Base-by-base conservation (phyloP, 805 yeast species). In the Wickerhamiella domercqiae region DNA sequence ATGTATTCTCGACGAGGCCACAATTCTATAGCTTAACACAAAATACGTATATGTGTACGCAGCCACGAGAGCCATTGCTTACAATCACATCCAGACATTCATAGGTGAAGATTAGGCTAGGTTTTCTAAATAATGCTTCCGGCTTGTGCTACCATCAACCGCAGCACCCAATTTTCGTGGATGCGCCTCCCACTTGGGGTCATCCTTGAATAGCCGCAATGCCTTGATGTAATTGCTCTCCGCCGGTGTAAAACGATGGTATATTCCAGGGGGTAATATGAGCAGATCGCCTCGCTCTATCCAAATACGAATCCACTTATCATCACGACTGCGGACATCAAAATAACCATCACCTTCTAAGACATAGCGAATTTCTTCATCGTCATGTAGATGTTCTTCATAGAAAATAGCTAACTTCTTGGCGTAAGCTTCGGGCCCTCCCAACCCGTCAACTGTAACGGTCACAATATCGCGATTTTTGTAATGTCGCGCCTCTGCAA, bases 361-460 rank as follows among this genome's bases (percentile, higher is more conserved):
- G 37, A 84, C 73, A 59, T 84, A 87, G 47, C 98, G 66, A 54
- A 87, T 87, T 62, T 87, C 98, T 60, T 87, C 98, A 55, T 87
- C 98, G 55, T 87, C 97, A 55, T 87, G 98, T 38, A 83, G 65
- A 57, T 87, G 98, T 53, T 87, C 95, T 34, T 68, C 63, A 61
- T 74, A 81, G 57, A 86, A 84, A 31, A 60, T 67, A 44, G 69
- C 64, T 56, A 87, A 64, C 56, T 83, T 82, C 36, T 62, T 64
- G 45, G 71, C 65, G 50, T 79, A 71, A 0, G 70, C 75, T 37
- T 71, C 76, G 20, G 38, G 36, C 17, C 76, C 73, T 0, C 73
- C 70, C 52, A 83, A 73, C 0, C 78, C 64, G 3, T 59, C 68
- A 21, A 71, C 67, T 21, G 73, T 68, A 37, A 86, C 66, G 31